Percentiles rank a stretch among this genome's conserved stretches.
These are phyloP conservation scores for Vaccinium macrocarpon DNA, from an alignment of 148 eudicot genomes.

Conservation along the genomic window DNA sequence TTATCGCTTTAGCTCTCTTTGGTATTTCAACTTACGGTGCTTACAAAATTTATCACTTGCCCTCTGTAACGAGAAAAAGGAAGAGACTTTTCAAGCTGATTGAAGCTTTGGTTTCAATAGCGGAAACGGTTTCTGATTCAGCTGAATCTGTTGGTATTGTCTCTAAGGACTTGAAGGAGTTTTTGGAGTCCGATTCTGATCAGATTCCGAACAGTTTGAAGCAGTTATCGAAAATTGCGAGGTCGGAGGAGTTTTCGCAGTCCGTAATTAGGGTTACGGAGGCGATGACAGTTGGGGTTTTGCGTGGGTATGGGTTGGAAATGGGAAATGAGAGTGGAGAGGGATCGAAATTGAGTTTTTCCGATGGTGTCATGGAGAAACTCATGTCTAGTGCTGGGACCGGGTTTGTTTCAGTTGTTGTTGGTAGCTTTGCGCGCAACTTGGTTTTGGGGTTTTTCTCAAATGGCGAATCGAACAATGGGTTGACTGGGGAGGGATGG, in stretches of 20 bases:
- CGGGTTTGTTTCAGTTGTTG: conserved; percentile 77
- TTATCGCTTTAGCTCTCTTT: conserved; percentile 44
- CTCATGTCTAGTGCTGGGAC: conserved; percentile 61
- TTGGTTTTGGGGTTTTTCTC: conserved; percentile 61
- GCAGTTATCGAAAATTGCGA: conserved; percentile 66
- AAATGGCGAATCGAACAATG: conserved; percentile 12
- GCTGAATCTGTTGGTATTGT: conserved; percentile 58
- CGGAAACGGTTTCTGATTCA: conserved; percentile 68
- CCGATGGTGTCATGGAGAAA: conserved; percentile 57
- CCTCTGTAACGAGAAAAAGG: conserved; percentile 53
- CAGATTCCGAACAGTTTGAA: conserved; percentile 78
- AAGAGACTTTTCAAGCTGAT: conserved; percentile 44
- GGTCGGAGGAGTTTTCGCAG: conserved; percentile 58
- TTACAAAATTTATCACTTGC: conserved; percentile 58
- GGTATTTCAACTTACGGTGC: conserved; percentile 67
- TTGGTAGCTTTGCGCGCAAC: conserved; percentile 86
- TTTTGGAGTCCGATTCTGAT: conserved; percentile 63
- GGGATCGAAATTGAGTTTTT: conserved; percentile 28
- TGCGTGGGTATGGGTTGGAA: conserved; percentile 46
- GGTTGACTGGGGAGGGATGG: conserved; percentile 36
- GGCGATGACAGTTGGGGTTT: conserved; percentile 57
- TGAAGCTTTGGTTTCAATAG: conserved; percentile 43
- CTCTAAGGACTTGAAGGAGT: conserved; percentile 70
- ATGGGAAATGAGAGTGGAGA: conserved; percentile 25
- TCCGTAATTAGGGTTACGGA: conserved; percentile 53